Base-by-base conservation (phyloP, 352 stramenopile genomes). In the Pythium biforme region DNA sequence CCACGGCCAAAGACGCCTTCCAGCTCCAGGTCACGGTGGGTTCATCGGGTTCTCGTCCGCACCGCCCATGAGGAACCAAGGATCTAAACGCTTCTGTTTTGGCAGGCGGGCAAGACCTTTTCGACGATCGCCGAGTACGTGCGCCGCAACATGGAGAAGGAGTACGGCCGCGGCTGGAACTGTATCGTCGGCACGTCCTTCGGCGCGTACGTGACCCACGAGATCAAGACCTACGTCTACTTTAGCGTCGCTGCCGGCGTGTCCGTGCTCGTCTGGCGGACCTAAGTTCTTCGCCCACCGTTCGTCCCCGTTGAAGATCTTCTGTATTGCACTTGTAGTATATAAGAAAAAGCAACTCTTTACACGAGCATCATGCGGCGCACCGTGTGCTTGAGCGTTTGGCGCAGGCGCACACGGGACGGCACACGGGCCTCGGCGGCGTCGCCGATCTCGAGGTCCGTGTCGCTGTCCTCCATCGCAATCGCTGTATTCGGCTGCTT, bases 171-270 rank as follows among this genome's bases (percentile, higher is more conserved):
- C 34, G 89, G 92, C 25, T 98, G 93, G 92, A 98, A 98, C 72
- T 96, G 88, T 61, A 76, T 98, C 55, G 90, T 98, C 37, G 93
- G 92, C 25, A 82, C 83, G 43, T 95, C 75, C 29, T 98, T 98
- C 68, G 92, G 92, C 29, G 89, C 89, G 37, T 98, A 96, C 70
- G 93, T 98, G 55, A 98, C 93, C 22, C 93, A 98, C 70, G 91
- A 98, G 69, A 97, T 98, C 68, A 98, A 98, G 68, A 97, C 90
- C 17, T 98, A 98, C 72, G 92, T 98, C 47, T 98, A 98, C 76
- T 97, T 98, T 53, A 97, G 89, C 53, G 91, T 98, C 23, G 88
- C 90, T 0, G 79, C 89, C 0, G 90, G 92, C 3, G 90, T 98
- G 37, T 97, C 90, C 22, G 86, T 98, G 19, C 74, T 98, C 9